A percentile compares a stretch with the other conserved stretches of the same genome.
Conservation (phyloP, 306 rosid species). For the Adenanthera pavonina region DNA sequence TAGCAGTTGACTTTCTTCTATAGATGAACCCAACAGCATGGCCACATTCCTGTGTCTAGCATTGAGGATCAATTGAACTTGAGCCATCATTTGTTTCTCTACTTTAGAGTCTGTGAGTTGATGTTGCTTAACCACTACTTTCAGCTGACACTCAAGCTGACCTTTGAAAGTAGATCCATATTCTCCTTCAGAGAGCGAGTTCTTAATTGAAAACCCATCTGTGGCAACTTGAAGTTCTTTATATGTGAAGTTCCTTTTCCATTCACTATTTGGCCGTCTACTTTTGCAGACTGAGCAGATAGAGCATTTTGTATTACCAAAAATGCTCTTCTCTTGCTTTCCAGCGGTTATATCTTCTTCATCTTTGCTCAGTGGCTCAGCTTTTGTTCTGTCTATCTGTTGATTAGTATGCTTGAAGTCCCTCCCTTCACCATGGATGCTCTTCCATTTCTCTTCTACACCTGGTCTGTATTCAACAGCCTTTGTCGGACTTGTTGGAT, state of each 20-base stretch:
- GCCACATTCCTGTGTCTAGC: constrained; percentile 78
- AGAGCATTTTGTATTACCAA: constrained; percentile 34
- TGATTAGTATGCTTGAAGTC: constrained; percentile 15
- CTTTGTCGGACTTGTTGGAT: constrained; percentile 24
- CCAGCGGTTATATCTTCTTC: constrained; percentile 31
- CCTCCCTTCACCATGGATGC: constrained; percentile 3
- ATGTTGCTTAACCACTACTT: constrained; percentile 75
- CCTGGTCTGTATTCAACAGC: not conserved
- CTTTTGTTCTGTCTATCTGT: constrained; percentile 29
- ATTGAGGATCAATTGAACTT: constrained; percentile 65
- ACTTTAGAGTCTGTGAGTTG: constrained; percentile 59
- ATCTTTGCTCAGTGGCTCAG: constrained; percentile 8
- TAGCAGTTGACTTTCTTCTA: constrained; percentile 54
- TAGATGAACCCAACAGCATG: constrained; percentile 70
- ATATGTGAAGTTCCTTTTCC: constrained; percentile 63
- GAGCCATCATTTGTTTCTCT: constrained; percentile 60
- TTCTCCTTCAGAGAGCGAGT: constrained; percentile 60
- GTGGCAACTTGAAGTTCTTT: constrained; percentile 68
- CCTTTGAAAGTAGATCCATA: constrained; percentile 62
- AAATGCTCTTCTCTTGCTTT: constrained; percentile 20
- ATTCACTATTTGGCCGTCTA: constrained; percentile 54
- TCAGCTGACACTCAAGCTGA: constrained; percentile 48
- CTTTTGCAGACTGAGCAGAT: constrained; percentile 62
- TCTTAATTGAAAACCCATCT: constrained; percentile 56
- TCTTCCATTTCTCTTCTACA: constrained; percentile 24